Evolutionary conservation across 2,329 filamentous ascomycete genomes (phyloP).

Genomic region (Penicillium sp.): DNA sequence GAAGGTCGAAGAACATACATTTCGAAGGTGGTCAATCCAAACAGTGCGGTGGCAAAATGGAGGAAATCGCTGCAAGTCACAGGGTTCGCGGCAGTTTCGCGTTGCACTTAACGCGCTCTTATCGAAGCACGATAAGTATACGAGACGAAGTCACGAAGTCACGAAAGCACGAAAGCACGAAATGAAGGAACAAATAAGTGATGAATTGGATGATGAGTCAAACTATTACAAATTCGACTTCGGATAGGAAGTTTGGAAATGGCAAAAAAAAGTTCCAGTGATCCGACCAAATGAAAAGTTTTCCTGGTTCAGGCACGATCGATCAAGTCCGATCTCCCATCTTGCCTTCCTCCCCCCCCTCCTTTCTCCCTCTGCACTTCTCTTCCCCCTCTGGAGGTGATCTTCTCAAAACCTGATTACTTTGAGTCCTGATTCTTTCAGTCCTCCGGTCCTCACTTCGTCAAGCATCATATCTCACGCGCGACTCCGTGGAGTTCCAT

Average conservation of each 20-base stretch:
- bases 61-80: constrained; percentile 25
- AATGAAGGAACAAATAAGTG: not conserved
- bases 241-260: constrained; percentile 3
- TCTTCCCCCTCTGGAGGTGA: not conserved
- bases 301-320: constrained; percentile 27
- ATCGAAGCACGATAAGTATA: constrained; percentile 16
- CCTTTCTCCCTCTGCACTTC: not conserved
- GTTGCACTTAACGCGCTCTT: constrained; percentile 44
- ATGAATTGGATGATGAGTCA: not conserved
- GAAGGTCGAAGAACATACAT: constrained; percentile 14
- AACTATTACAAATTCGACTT: not conserved
- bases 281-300: constrained; percentile 15
- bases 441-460: no score
- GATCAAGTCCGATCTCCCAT: constrained; percentile 11
- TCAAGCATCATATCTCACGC: not conserved
- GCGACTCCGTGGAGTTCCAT: not conserved
- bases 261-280: constrained; percentile 2
- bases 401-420: not conserved
- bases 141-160: not conserved
- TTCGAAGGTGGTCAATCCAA: not conserved
- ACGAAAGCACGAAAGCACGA: not conserved
- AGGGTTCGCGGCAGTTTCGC: constrained; percentile 40
- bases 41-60: not conserved
- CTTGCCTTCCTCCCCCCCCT: not conserved
- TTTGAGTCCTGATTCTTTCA: not conserved